These are phyloP conservation scores for Pestalotiopsis sp. DNA, from an alignment of 2,329 filamentous ascomycete genomes.

Conservation along the genomic window DNA sequence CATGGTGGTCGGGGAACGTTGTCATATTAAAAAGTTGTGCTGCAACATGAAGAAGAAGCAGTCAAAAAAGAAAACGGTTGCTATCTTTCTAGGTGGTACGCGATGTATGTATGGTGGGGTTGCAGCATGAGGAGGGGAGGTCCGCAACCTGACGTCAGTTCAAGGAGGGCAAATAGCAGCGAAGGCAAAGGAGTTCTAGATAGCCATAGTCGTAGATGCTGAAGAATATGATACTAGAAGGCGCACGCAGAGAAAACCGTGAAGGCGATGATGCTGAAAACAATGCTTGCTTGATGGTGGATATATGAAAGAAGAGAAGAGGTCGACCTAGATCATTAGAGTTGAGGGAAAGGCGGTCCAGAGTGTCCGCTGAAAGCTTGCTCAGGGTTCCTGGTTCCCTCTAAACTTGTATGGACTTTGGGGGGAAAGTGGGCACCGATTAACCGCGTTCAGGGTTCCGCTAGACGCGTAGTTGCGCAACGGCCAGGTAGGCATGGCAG, in stretches of 20 bases:
- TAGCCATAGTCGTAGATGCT: background rate
- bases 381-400: background rate
- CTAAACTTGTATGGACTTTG: background rate
- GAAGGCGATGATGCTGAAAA: background rate
- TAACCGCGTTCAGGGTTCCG: background rate
- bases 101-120: background rate
- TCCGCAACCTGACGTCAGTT: background rate
- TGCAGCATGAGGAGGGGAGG: background rate
- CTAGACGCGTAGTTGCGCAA: background rate
- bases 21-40: background rate
- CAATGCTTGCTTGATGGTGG: background rate
- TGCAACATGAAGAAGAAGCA: background rate
- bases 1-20: background rate
- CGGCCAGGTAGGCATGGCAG: background rate
- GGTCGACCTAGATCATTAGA: background rate
- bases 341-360: background rate
- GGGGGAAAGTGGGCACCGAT: background rate
- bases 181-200: background rate
- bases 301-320: background rate
- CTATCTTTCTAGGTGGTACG: background rate
- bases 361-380: background rate
- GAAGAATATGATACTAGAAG: background rate
- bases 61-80: background rate
- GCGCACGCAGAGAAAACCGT: background rate
- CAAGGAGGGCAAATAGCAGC: background rate